Evolutionary conservation across 2,329 filamentous ascomycete species (phyloP).

Genomic region (Salinomyces thailandicus): DNA sequence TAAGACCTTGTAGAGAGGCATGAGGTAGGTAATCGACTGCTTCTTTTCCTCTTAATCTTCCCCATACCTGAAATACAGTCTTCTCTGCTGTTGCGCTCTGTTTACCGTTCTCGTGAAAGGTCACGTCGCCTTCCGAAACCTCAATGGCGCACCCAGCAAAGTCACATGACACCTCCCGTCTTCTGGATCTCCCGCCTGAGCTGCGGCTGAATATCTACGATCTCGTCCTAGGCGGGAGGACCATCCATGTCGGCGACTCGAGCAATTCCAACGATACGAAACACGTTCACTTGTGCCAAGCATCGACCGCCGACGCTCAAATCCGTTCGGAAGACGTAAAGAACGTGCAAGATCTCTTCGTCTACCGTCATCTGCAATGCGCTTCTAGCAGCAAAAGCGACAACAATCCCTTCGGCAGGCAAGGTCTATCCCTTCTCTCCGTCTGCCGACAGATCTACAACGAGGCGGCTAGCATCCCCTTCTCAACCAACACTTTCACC

Average conservation of each 20-base stretch:
- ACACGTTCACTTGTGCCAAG: neutral
- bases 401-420: neutral
- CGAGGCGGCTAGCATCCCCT: slow-evolving; percentile 1
- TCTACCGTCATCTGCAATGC: neutral
- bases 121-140: neutral
- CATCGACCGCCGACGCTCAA: neutral
- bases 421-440: neutral
- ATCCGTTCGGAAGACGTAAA: neutral
- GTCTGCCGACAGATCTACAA: slow-evolving; percentile 1
- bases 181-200: neutral
- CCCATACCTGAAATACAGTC: neutral
- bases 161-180: neutral
- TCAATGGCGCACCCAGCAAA: neutral
- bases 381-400: neutral
- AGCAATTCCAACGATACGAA: neutral
- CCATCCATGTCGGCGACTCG: neutral
- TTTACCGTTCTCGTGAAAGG: neutral
- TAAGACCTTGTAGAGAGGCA: neutral
- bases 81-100: too few relatives aligned
- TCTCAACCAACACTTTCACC: slow-evolving; percentile 1
- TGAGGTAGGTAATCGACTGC: neutral
- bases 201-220: neutral
- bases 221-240: neutral
- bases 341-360: neutral
- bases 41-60: neutral